These are phyloP conservation scores for Yamadazyma tumulicola DNA, from an alignment of 805 yeast genomes.

Conservation along the genomic window DNA sequence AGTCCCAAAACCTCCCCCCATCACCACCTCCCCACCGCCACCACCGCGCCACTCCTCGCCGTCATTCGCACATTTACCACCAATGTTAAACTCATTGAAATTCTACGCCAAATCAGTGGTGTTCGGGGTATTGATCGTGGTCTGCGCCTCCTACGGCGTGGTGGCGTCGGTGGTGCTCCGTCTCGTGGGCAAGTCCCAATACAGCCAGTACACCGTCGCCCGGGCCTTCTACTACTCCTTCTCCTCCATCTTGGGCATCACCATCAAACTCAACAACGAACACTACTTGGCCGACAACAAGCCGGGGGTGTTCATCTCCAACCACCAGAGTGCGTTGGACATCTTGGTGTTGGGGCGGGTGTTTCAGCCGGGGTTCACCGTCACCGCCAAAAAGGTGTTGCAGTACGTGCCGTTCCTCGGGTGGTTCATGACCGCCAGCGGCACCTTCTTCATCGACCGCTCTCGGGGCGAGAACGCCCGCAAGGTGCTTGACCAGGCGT, in stretches of 20 bases:
- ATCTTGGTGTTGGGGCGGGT: conserved; percentile 74
- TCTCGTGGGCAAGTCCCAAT: conserved; percentile 66
- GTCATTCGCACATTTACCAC: not conserved
- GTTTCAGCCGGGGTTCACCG: conserved; percentile 86
- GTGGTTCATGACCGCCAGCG: conserved; percentile 92
- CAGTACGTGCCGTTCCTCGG: conserved; percentile 88
- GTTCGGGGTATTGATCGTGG: conserved; percentile 49
- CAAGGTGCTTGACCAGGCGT: conserved; percentile 67
- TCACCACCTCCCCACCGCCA: not conserved
- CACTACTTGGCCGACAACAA: conserved; percentile 43
- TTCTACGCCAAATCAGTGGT: conserved; percentile 55
- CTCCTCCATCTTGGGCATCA: conserved; percentile 63
- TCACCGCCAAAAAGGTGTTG: conserved; percentile 85
- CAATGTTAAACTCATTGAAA: conserved; percentile 5
- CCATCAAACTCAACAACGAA: conserved; percentile 65
- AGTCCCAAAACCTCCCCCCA: not conserved
- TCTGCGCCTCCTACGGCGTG: conserved; percentile 74
- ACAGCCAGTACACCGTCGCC: conserved; percentile 89
- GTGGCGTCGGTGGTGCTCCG: conserved; percentile 66
- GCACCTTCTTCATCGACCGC: conserved; percentile 89
- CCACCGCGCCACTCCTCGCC: conserved; percentile 1
- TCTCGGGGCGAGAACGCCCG: conserved; percentile 72
- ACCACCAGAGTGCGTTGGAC: conserved; percentile 91
- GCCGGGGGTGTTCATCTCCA: conserved; percentile 81
- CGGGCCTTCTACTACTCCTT: conserved; percentile 68